phyloP scores from a whole-genome alignment of 805 yeast species.

The Nakazawaea wyomingensis region DNA sequence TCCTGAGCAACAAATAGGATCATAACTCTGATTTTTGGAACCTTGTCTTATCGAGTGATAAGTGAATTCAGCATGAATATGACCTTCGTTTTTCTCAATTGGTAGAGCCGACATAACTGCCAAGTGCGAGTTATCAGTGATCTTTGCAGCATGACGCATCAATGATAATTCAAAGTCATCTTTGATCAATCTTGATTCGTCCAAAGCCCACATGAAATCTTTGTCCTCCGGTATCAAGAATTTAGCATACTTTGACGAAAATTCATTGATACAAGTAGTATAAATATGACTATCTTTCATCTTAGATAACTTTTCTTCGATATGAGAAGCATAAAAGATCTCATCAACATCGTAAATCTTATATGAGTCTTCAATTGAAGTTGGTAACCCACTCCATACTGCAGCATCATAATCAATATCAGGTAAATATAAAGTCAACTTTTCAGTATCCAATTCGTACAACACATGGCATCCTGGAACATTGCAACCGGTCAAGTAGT shows the following conservation, averaged over 20 bases:
- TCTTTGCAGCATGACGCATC: conserved; percentile 74
- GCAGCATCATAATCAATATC: conserved; percentile 82
- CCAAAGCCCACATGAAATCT: conserved; percentile 66
- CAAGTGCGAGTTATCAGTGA: conserved; percentile 82
- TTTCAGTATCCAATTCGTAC: conserved; percentile 47
- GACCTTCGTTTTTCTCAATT: conserved; percentile 82
- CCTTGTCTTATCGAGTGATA: conserved; percentile 95
- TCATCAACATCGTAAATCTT: conserved; percentile 75
- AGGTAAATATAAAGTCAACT: conserved; percentile 73
- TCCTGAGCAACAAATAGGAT: conserved; percentile 95
- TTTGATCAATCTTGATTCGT: conserved; percentile 81
- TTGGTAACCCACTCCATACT: conserved; percentile 94
- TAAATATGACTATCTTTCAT: conserved; percentile 25
- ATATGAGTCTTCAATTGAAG: conserved; percentile 59
- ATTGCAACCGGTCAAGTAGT: conserved; percentile 77
- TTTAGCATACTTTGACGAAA: conserved; percentile 27
- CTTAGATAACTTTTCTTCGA: conserved; percentile 31
- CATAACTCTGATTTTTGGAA: conserved; percentile 82
- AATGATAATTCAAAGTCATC: conserved; percentile 76
- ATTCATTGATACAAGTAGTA: conserved; percentile 54
- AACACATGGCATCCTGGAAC: conserved; percentile 72
- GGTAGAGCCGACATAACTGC: conserved; percentile 94
- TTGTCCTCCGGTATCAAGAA: conserved; percentile 38
- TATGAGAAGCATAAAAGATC: conserved; percentile 55
- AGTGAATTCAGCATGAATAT: conserved; percentile 91